Percentiles rank a stretch among this genome's conserved stretches.
Evolutionary conservation across 2,329 filamentous ascomycete genomes (phyloP).

Genomic region (Alternaria ventricosa): DNA sequence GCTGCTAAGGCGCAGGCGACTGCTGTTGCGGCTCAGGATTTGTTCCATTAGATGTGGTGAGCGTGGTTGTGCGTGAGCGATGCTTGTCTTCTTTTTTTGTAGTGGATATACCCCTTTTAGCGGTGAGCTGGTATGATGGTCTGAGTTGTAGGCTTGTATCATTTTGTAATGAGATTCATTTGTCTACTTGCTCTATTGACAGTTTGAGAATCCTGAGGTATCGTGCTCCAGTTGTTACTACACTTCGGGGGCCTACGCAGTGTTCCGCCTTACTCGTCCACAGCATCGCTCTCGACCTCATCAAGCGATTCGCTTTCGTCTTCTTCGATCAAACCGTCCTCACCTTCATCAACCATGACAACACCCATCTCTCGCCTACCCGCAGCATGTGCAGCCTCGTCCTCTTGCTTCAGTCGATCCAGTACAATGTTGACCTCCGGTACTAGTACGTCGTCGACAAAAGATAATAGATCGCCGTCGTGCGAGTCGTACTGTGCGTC

Average conservation of each 20-base stretch:
- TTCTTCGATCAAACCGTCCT: background rate
- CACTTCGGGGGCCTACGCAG: too few relatives aligned
- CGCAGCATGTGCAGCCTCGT: background rate
- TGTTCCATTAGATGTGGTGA: constrained; percentile 1
- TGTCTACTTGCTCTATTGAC: background rate
- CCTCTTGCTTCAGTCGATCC: background rate
- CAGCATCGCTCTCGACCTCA: background rate
- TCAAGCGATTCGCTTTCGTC: too few relatives aligned
- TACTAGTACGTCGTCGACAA: background rate
- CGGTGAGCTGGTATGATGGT: background rate
- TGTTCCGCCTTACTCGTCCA: background rate
- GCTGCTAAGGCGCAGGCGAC: constrained; percentile 32
- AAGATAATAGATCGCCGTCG: background rate
- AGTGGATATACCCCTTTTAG: constrained; percentile 3
- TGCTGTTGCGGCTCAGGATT: constrained; percentile 40
- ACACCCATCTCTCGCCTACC: background rate
- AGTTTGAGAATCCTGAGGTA: too few relatives aligned
- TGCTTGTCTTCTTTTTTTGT: background rate
- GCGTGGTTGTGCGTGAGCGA: background rate
- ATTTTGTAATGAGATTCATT: background rate
- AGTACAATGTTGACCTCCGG: background rate
- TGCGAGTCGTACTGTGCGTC: background rate
- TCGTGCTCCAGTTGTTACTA: too few relatives aligned
- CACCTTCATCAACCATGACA: background rate
- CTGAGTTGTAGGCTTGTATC: background rate